phyloP scores from a whole-genome alignment of 1,284 basidiomycete species.

The Sanguinoderma infundibulare region DNA sequence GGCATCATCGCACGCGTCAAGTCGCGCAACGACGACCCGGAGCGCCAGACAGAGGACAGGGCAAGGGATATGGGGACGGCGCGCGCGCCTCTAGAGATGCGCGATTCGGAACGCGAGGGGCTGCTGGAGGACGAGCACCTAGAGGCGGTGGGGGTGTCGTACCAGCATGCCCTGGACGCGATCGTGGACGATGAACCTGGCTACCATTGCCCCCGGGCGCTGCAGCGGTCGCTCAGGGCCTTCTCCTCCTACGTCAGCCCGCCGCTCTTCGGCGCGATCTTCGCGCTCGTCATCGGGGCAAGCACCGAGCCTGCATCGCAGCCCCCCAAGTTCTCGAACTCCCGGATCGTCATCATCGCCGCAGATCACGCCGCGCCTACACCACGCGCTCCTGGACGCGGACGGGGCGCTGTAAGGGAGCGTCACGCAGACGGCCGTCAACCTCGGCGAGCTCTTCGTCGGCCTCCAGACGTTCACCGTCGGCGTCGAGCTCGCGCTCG shows the following conservation, averaged over 20 bases:
- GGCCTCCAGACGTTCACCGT: slow-evolving; percentile 37
- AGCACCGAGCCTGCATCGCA: neutral
- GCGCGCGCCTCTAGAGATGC: slow-evolving; percentile 27
- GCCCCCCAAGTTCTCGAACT: no score
- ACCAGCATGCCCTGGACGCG: slow-evolving; percentile 25
- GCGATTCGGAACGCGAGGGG: slow-evolving; percentile 35
- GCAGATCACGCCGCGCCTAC: slow-evolving; percentile 32
- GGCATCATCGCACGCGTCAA: slow-evolving; percentile 29
- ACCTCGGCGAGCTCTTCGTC: slow-evolving; percentile 38
- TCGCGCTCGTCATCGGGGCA: slow-evolving; percentile 36
- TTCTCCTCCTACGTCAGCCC: slow-evolving; percentile 28
- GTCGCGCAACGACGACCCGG: slow-evolving; percentile 10
- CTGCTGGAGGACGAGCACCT: slow-evolving; percentile 31
- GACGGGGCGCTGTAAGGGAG: slow-evolving; percentile 33
- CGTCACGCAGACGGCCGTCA: slow-evolving; percentile 32
- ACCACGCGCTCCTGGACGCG: slow-evolving; percentile 28
- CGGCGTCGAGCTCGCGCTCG: slow-evolving; percentile 36
- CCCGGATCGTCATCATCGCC: no score
- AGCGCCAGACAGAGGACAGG: slow-evolving; percentile 1
- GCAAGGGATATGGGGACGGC: slow-evolving; percentile 11
- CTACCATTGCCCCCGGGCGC: slow-evolving; percentile 30
- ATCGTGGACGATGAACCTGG: slow-evolving; percentile 30
- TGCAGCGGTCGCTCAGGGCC: slow-evolving; percentile 31
- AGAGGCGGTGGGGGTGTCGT: neutral
- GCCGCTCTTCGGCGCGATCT: slow-evolving; percentile 34